These are phyloP conservation scores for Fusarium haematococcum DNA, from an alignment of 2,329 filamentous ascomycete genomes.

Conservation along the genomic window DNA sequence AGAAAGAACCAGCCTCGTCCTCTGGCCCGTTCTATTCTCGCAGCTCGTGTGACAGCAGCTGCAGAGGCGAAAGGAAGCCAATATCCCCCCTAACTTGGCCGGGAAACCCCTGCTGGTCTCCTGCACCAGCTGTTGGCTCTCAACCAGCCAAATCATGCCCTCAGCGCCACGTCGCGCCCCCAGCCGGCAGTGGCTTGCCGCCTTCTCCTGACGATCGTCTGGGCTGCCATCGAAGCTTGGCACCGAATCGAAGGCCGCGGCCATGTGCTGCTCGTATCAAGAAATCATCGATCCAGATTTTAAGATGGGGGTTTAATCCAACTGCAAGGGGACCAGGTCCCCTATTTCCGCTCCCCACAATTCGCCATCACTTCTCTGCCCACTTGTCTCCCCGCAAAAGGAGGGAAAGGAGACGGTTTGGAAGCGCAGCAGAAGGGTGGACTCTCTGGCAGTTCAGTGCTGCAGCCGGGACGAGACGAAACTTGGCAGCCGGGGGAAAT, in stretches of 20 bases:
- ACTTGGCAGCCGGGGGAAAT: conserved; percentile 31
- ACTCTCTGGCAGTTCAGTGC: neutral
- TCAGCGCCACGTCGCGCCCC: conserved; percentile 23
- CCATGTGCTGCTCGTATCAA: conserved; percentile 22
- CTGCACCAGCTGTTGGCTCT: conserved; percentile 15
- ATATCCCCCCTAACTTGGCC: neutral
- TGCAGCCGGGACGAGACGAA: neutral
- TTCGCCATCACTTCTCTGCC: neutral
- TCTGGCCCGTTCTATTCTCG: neutral
- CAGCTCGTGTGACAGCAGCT: conserved; percentile 18
- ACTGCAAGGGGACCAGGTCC: conserved; percentile 5
- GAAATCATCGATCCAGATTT: conserved; percentile 19
- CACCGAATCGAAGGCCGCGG: conserved; percentile 20
- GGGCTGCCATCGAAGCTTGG: conserved; percentile 30
- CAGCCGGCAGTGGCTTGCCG: conserved; percentile 35
- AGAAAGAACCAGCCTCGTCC: neutral
- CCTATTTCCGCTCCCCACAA: conserved; percentile 15
- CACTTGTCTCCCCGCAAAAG: conserved; percentile 34
- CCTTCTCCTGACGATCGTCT: conserved; percentile 43
- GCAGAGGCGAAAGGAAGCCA: neutral
- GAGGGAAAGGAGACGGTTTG: conserved; percentile 16
- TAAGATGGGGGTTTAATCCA: conserved; percentile 1
- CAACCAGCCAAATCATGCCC: conserved; percentile 14
- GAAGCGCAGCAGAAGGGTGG: neutral
- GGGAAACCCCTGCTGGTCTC: conserved; percentile 19